Conservation (phyloP, 371 early-diverging fungal species). For the Mortierella sp. region DNA sequence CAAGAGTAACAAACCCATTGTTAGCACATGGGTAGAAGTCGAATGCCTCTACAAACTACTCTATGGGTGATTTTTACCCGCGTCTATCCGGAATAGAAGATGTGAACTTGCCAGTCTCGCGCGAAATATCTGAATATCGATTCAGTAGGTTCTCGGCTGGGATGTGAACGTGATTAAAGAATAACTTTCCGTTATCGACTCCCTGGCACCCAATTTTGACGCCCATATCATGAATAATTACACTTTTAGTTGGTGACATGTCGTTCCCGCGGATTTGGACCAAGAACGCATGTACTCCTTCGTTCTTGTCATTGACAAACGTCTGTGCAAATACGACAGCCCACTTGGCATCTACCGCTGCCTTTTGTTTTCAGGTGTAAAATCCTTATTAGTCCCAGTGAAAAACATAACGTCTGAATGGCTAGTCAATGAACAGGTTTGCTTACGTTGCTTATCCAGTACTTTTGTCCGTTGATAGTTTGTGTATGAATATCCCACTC, state of each 20-base stretch:
- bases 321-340: slow-evolving; percentile 78
- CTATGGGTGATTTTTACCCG: slow-evolving; percentile 40
- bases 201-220: slow-evolving; percentile 66
- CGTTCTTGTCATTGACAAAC: slow-evolving; percentile 67
- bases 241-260: slow-evolving; percentile 59
- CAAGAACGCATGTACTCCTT: slow-evolving; percentile 71
- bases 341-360: slow-evolving; percentile 73
- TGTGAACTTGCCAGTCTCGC: slow-evolving; percentile 61
- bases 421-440: neutral
- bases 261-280: slow-evolving; percentile 75
- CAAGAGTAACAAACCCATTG: neutral
- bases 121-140: slow-evolving; percentile 70
- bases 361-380: slow-evolving; percentile 9
- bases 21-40: neutral
- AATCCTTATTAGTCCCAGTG: too few relatives aligned
- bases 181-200: slow-evolving; percentile 70
- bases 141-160: slow-evolving; percentile 76
- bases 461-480: slow-evolving; percentile 70
- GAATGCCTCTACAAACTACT: neutral
- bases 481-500: slow-evolving; percentile 82
- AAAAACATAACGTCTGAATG: too few relatives aligned
- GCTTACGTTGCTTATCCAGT: slow-evolving; percentile 67
- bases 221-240: slow-evolving; percentile 77
- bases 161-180: slow-evolving; percentile 62
- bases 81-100: slow-evolving; percentile 64